A percentile compares a stretch with the other conserved stretches of the same genome.
phyloP scores from a whole-genome alignment of 202 grass and related monocot genomes.

The Carex arenaria region DNA sequence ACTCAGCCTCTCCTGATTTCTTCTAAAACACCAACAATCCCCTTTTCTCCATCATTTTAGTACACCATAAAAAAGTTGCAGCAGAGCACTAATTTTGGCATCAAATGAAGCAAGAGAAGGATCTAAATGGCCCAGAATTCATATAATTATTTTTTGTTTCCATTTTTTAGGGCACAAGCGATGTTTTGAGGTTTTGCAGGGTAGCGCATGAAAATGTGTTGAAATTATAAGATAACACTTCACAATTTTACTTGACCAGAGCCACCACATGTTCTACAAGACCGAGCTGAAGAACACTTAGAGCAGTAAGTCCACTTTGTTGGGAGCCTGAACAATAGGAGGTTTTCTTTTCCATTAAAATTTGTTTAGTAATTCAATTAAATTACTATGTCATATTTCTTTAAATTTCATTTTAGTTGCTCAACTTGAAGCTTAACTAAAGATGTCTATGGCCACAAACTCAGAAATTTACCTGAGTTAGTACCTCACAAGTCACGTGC shows the following conservation, averaged over 20 bases:
- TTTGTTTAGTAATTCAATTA: not conserved
- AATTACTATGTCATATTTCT: not conserved
- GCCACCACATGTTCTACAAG: slow-evolving; percentile 36
- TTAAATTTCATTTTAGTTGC: not conserved
- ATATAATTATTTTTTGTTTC: not conserved
- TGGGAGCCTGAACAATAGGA: slow-evolving; percentile 34
- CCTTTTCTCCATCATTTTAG: not conserved
- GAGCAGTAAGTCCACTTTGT: slow-evolving; percentile 51
- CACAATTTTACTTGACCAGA: slow-evolving; percentile 32
- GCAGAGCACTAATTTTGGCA: not conserved
- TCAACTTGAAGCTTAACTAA: not conserved
- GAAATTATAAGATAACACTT: not conserved
- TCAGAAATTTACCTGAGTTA: not conserved
- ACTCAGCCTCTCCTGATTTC: not conserved
- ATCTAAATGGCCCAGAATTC: not conserved
- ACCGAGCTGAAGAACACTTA: slow-evolving; percentile 41
- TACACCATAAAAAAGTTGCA: not conserved
- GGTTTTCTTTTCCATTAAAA: not conserved
- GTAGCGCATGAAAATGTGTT: not conserved
- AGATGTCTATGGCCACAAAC: not conserved
- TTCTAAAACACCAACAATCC: not conserved
- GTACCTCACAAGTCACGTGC: not conserved
- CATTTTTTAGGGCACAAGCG: not conserved
- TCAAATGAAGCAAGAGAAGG: not conserved
- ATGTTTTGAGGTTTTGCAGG: not conserved